A percentile compares a stretch with the other conserved stretches of the same genome.
phyloP scores from a whole-genome alignment of 2,329 filamentous ascomycete species.

The Neofusicoccum laricinum region DNA sequence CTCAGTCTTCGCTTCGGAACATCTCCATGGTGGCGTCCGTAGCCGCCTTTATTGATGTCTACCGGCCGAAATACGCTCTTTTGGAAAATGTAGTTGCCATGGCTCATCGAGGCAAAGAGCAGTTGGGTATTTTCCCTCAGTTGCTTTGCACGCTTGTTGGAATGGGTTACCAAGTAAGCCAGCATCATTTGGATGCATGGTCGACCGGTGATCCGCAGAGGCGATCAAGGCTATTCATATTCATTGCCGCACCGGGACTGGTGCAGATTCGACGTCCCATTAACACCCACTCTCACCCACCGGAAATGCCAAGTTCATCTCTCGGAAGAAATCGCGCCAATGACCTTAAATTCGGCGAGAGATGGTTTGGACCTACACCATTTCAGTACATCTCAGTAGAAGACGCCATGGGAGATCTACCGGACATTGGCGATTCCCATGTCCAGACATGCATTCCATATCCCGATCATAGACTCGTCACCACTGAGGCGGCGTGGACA shows the following conservation, averaged over 20 bases:
- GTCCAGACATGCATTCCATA: constrained; percentile 60
- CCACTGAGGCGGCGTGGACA: background rate
- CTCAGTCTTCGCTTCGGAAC: constrained; percentile 60
- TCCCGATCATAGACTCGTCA: constrained; percentile 63
- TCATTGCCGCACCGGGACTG: constrained; percentile 66
- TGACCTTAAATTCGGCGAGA: constrained; percentile 53
- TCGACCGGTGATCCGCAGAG: constrained; percentile 64
- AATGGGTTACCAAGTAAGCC: constrained; percentile 71
- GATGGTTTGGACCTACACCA: constrained; percentile 53
- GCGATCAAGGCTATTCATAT: constrained; percentile 67
- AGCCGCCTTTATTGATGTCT: constrained; percentile 70
- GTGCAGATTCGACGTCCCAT: constrained; percentile 55
- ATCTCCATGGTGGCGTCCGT: constrained; percentile 77
- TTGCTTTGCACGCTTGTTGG: constrained; percentile 70
- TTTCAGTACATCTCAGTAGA: constrained; percentile 57
- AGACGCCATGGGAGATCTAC: constrained; percentile 60
- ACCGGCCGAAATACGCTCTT: constrained; percentile 69
- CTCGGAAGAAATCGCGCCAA: constrained; percentile 49
- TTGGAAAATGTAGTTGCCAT: constrained; percentile 75
- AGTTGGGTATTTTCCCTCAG: constrained; percentile 69
- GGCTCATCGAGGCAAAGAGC: constrained; percentile 48
- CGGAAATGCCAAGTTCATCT: constrained; percentile 27
- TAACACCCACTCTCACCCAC: constrained; percentile 62
- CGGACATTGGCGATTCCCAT: constrained; percentile 59
- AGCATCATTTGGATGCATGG: constrained; percentile 68